These are phyloP conservation scores for Phyllosticta citriasiana DNA, from an alignment of 2,329 filamentous ascomycete genomes.

Conservation along the genomic window DNA sequence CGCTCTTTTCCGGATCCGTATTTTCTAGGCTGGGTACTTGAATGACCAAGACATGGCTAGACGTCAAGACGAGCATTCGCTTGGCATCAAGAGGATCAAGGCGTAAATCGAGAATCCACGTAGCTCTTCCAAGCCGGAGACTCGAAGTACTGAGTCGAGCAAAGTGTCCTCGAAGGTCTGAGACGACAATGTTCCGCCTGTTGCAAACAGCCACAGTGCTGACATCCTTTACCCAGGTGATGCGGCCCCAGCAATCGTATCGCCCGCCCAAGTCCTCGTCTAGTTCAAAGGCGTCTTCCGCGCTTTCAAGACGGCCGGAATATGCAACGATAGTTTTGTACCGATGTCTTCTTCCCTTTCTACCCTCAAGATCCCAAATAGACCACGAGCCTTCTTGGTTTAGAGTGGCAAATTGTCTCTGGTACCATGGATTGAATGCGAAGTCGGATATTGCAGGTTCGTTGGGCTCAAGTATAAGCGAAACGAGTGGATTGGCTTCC, in stretches of 20 bases:
- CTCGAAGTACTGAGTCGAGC: constrained; percentile 17
- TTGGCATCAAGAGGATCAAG: constrained; percentile 36
- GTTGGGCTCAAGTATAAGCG: constrained; percentile 42
- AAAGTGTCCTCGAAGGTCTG: constrained; percentile 22
- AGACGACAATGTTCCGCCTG: constrained; percentile 29
- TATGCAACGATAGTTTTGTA: background rate
- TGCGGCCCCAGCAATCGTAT: constrained; percentile 41
- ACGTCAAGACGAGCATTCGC: constrained; percentile 52
- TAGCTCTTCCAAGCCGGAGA: constrained; percentile 18
- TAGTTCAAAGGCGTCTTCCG: constrained; percentile 17
- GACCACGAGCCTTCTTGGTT: constrained; percentile 58
- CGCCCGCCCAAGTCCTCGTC: constrained; percentile 23
- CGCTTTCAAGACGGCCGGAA: constrained; percentile 11
- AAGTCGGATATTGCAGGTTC: constrained; percentile 51
- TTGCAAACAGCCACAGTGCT: constrained; percentile 45
- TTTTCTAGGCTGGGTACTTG: constrained; percentile 28
- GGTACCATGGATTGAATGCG: constrained; percentile 52
- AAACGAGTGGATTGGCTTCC: constrained; percentile 45
- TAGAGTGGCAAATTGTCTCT: constrained; percentile 54
- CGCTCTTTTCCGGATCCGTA: constrained; percentile 10
- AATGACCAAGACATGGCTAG: constrained; percentile 41
- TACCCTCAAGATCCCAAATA: constrained; percentile 41
- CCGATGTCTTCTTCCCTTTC: background rate
- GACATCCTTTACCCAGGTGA: constrained; percentile 39
- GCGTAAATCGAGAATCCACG: constrained; percentile 50